Conservation (phyloP, 225 moss, liverwort and hornwort species). For the Pseudisothecium myosuroides region DNA sequence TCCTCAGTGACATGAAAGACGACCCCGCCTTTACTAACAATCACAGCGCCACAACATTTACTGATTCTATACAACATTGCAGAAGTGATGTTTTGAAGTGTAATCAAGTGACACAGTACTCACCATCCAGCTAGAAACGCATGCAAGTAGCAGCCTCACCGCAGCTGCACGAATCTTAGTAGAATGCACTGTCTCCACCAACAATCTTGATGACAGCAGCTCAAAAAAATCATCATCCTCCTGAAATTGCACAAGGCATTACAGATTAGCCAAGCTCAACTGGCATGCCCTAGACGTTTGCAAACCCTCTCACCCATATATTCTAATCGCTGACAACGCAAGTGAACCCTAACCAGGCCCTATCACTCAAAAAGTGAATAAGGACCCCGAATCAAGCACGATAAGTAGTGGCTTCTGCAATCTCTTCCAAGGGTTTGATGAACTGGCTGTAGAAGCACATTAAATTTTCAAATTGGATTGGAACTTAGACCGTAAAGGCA, state of each 20-base stretch:
- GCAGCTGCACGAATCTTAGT: conserved; percentile 77
- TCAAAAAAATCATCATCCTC: conserved; percentile 99
- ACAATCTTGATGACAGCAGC: conserved; percentile 63
- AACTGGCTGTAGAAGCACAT: neutral
- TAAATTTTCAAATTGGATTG: neutral
- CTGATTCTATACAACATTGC: neutral
- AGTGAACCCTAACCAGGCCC: neutral
- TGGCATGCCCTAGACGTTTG: neutral
- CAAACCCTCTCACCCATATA: neutral
- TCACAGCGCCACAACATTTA: neutral
- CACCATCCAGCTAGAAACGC: conserved; percentile 88
- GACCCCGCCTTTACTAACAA: neutral
- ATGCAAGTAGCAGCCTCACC: conserved; percentile 76
- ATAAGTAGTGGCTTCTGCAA: neutral
- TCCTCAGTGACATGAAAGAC: neutral
- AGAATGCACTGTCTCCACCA: conserved; percentile 60
- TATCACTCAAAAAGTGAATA: neutral
- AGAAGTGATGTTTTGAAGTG: neutral
- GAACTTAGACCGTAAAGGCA: neutral
- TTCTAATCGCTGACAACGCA: neutral
- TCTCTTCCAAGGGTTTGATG: neutral
- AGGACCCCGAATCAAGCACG: neutral
- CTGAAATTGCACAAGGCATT: conserved; percentile 17
- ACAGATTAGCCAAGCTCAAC: neutral
- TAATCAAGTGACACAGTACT: neutral